These are phyloP conservation scores for Saturnispora galanensis DNA, from an alignment of 805 yeast species.

Conservation along the genomic window DNA sequence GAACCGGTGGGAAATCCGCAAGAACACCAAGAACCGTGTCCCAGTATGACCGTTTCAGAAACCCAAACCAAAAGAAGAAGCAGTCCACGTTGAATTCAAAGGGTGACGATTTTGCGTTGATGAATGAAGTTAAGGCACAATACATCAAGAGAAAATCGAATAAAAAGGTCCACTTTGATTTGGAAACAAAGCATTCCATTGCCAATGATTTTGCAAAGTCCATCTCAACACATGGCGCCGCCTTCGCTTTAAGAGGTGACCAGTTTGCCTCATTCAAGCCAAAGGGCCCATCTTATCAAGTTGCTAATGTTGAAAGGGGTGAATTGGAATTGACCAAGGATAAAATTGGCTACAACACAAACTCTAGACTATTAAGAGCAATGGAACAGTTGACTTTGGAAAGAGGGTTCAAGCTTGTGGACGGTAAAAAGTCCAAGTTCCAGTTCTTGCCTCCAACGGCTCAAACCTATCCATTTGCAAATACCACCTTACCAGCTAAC, in stretches of 20 bases:
- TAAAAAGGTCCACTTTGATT: background rate
- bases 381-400: constrained; percentile 17
- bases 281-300: background rate
- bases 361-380: constrained; percentile 23
- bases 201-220: constrained; percentile 7
- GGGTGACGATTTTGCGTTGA: constrained; percentile 10
- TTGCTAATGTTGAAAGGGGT: constrained; percentile 4
- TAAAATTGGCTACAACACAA: constrained; percentile 19
- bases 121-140: constrained; percentile 8
- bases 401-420: constrained; percentile 19
- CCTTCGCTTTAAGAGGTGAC: constrained; percentile 1
- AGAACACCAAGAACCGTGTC: constrained; percentile 11
- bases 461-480: constrained; percentile 19
- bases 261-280: constrained; percentile 3
- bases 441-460: constrained; percentile 14
- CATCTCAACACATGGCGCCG: constrained; percentile 5
- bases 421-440: constrained; percentile 9
- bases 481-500: constrained; percentile 16
- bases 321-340: constrained; percentile 22
- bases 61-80: constrained; percentile 5
- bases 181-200: background rate
- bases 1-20: constrained; percentile 1
- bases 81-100: constrained; percentile 4
- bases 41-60: constrained; percentile 12
- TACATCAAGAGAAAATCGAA: constrained; percentile 12